Percentiles rank a stretch among this genome's conserved stretches.
Conservation (phyloP, 371 early-diverging fungal species). For the Apophysomyces variabilis region DNA sequence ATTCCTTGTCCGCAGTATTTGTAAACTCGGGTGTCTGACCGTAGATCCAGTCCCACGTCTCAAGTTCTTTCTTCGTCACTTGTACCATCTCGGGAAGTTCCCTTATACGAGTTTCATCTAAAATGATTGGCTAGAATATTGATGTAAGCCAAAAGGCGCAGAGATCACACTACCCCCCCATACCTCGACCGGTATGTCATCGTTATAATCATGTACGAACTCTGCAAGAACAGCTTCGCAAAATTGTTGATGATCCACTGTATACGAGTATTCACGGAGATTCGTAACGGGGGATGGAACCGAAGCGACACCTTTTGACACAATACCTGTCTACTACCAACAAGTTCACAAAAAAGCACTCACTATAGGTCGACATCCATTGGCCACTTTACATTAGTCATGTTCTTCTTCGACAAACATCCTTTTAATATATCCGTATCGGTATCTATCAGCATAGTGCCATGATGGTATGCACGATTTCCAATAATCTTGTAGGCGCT, state of each 20-base stretch:
- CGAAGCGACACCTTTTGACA: slow-evolving; percentile 87
- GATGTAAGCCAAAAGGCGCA: not conserved
- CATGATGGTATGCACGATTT: slow-evolving; percentile 92
- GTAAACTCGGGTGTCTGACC: slow-evolving; percentile 94
- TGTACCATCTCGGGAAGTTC: slow-evolving; percentile 38
- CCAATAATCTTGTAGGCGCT: slow-evolving; percentile 92
- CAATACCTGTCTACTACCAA: slow-evolving; percentile 52
- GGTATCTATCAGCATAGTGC: slow-evolving; percentile 95
- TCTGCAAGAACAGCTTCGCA: slow-evolving; percentile 76
- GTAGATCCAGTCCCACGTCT: slow-evolving; percentile 91
- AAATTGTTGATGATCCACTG: slow-evolving; percentile 84
- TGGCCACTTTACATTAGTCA: slow-evolving; percentile 28
- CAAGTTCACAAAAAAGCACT: not conserved
- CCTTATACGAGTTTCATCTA: slow-evolving; percentile 30
- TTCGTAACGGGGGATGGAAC: slow-evolving; percentile 89
- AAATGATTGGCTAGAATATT: slow-evolving; percentile 36
- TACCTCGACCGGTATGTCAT: slow-evolving; percentile 43
- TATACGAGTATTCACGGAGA: slow-evolving; percentile 77
- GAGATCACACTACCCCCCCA: not conserved
- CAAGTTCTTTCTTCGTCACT: slow-evolving; percentile 43
- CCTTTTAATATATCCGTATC: slow-evolving; percentile 72
- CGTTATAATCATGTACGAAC: slow-evolving; percentile 62
- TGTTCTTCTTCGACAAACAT: slow-evolving; percentile 44
- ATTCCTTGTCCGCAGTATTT: slow-evolving; percentile 55
- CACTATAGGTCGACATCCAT: not conserved